Conservation (phyloP, 1,284 basidiomycete species). For the Trichosporon sp. region DNA sequence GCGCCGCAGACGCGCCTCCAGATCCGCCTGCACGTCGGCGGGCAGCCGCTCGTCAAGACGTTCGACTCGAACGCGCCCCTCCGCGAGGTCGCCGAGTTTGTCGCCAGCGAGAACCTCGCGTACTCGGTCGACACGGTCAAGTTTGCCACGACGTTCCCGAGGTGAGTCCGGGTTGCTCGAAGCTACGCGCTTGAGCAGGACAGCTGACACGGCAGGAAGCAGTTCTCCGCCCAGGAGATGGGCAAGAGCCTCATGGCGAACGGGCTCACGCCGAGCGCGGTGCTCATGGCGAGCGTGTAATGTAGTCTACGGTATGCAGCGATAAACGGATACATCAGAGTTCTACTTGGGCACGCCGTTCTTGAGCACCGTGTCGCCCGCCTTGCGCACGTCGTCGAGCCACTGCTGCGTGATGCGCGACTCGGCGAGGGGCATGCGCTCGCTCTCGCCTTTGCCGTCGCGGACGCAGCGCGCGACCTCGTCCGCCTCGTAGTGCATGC, state of each 20-base stretch:
- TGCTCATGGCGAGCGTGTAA: constrained; percentile 35
- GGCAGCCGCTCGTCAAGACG: constrained; percentile 72
- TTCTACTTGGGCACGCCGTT: constrained; percentile 7
- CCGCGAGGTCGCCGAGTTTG: constrained; percentile 75
- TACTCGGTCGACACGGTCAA: constrained; percentile 70
- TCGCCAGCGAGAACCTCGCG: constrained; percentile 65
- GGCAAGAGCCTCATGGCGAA: constrained; percentile 46
- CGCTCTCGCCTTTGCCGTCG: constrained; percentile 70
- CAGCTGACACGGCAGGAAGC: constrained; percentile 32
- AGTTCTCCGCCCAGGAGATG: constrained; percentile 44
- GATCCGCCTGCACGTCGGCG: constrained; percentile 73
- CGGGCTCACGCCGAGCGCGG: constrained; percentile 49
- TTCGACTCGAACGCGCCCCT: constrained; percentile 71
- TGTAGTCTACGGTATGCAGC: background rate
- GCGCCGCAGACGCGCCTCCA: constrained; percentile 76
- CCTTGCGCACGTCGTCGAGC: constrained; percentile 66
- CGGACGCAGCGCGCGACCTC: constrained; percentile 75
- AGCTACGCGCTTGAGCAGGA: background rate
- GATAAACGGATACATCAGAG: background rate
- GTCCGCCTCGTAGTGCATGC: constrained; percentile 50
- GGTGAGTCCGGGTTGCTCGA: constrained; percentile 55
- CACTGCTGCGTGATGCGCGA: constrained; percentile 71
- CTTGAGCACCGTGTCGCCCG: constrained; percentile 36
- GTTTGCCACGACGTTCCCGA: constrained; percentile 75
- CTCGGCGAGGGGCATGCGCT: constrained; percentile 68